Evolutionary conservation across 176 grass and related monocot genomes (phyloP), one percentile per base, ranked within the genome.

Genomic region (Alopecurus myosuroides): DNA sequence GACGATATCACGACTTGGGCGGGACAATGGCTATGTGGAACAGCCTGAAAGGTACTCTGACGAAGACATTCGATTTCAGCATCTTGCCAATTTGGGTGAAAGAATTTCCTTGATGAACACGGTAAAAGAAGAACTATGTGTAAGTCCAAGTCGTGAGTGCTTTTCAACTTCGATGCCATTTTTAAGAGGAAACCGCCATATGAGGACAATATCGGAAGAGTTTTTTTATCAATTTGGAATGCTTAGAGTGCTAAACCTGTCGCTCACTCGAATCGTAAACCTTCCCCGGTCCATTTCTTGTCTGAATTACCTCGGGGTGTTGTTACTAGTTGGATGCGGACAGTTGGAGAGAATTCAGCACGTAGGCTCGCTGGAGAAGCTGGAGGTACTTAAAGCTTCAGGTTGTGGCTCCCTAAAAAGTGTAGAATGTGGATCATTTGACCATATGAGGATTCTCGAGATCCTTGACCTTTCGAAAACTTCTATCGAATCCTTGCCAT

Each of bases 381-480:
- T 88, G 0, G 74, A 88, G 65, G 53, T 88, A 0, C 64, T 88
- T 34, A 2, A 52, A 20, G 86, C 81, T 25, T 88, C 86, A 34
- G 18, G 25, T 34, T 88, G 81, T 78, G 0, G 0, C n/a, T 88
- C 86, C 23, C 9, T 84, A 3, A 79, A 63, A 0, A 19, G 0
- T 1, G 2, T 88, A 72, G 52, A n/a, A 0, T 25, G 12, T 6
- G 42, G 41, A 37, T 72, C 86, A 51, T 88, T 88, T 84, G 65
- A 73, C 10, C 1, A 0, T 79, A 88, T 84, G 86, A n/a, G 3
- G 23, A 26, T 72, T 0, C 81, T 88, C 64, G 34, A 72, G 81
- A 18, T 79, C 53, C 86, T 88, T 52, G 81, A 88, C 33, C 74
- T 88, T 64, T 88, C 81, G 0, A 25, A 2, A 0, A 78, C 51